These are phyloP conservation scores for Auriscalpium orientale DNA, from an alignment of 768 basidiomycete species.

Conservation along the genomic window DNA sequence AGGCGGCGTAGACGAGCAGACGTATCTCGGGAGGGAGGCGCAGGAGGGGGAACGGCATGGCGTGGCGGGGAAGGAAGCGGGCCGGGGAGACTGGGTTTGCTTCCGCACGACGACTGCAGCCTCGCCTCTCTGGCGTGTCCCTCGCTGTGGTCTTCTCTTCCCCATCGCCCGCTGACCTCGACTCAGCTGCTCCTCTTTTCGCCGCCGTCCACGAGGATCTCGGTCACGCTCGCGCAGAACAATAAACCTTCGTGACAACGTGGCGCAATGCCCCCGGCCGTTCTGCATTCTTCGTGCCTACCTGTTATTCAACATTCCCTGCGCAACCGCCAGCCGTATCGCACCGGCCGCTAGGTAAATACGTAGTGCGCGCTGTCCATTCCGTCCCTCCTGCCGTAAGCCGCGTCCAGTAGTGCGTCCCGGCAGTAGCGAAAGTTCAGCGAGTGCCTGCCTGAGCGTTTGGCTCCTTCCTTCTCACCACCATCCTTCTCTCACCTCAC, in stretches of 20 bases:
- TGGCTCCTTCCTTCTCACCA: not conserved
- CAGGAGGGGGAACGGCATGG: slow-evolving; percentile 15
- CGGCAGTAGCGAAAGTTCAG: slow-evolving; percentile 5
- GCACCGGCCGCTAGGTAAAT: not conserved
- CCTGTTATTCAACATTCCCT: not conserved
- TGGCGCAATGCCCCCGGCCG: not conserved
- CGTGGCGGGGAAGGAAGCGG: not conserved
- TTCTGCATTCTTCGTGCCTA: not conserved
- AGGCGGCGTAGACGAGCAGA: slow-evolving; percentile 25
- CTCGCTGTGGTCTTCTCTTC: slow-evolving; percentile 1
- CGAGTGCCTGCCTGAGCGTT: not conserved
- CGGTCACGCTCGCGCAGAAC: slow-evolving; percentile 11
- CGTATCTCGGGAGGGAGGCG: slow-evolving; percentile 28
- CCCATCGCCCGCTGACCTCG: slow-evolving; percentile 7
- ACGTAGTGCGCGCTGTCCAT: not conserved
- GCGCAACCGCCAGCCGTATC: not conserved
- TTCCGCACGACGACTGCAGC: slow-evolving; percentile 5
- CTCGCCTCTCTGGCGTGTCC: slow-evolving; percentile 22
- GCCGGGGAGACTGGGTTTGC: slow-evolving; percentile 7
- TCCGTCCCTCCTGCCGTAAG: slow-evolving; percentile 12
- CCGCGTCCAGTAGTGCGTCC: slow-evolving; percentile 10
- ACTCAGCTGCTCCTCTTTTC: slow-evolving; percentile 4
- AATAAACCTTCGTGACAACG: slow-evolving; percentile 9
- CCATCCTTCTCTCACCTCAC: not conserved
- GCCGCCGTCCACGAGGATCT: not conserved